Evolutionary conservation across 1,284 basidiomycete genomes (phyloP).

Genomic region (Singerocomus inundabilis): DNA sequence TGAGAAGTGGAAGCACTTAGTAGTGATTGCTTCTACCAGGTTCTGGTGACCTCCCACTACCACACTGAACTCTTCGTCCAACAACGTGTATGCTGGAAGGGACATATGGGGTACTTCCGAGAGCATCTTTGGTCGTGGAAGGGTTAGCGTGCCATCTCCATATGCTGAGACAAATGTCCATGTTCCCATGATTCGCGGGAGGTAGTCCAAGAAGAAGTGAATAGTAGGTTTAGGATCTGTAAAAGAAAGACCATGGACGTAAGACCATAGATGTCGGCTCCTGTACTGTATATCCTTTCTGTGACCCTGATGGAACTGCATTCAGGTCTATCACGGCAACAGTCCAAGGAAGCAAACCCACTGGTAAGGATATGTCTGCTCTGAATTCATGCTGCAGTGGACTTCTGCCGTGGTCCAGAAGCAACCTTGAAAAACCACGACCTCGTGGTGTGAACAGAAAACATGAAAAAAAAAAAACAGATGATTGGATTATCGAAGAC

Average conservation of each 20-base stretch:
- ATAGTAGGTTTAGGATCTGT: neutral
- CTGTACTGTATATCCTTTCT: neutral
- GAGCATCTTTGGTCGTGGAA: neutral
- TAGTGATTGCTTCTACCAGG: too few relatives aligned
- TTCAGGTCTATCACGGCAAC: neutral
- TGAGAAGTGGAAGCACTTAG: neutral
- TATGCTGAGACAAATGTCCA: neutral
- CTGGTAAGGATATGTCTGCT: too few relatives aligned
- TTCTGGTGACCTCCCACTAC: neutral
- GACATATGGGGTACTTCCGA: neutral
- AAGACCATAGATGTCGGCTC: neutral
- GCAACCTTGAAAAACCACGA: neutral
- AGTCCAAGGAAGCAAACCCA: neutral
- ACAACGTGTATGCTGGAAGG: neutral
- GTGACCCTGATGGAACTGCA: neutral
- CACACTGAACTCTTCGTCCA: neutral
- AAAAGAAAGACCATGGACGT: neutral
- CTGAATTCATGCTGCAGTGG: neutral
- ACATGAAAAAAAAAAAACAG: too few relatives aligned
- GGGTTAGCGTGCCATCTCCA: neutral
- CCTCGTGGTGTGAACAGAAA: too few relatives aligned
- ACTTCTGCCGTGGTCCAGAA: neutral
- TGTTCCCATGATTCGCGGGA: neutral
- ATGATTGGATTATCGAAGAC: too few relatives aligned
- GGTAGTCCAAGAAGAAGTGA: neutral